Percentiles rank a stretch among this genome's conserved stretches.
phyloP scores from a whole-genome alignment of 176 grass and related monocot genomes.

The Aegilops umbellulata region DNA sequence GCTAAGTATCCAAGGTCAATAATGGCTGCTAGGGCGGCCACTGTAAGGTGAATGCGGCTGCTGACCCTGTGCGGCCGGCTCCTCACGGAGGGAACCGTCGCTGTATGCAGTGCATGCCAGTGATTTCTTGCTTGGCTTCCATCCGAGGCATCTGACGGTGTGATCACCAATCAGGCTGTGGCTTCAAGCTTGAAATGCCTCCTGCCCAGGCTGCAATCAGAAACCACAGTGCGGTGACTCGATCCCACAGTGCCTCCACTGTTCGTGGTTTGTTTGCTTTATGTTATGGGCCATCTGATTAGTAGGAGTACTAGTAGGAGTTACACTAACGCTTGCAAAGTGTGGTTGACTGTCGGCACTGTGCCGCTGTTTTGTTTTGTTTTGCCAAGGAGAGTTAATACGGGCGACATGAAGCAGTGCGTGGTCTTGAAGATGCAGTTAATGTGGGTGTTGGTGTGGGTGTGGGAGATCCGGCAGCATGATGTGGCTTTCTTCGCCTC shows the following conservation, averaged over 20 bases:
- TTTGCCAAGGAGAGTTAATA: conserved; percentile 7
- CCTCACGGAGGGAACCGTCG: not conserved
- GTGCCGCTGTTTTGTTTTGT: not conserved
- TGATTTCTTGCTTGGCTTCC: conserved; percentile 27
- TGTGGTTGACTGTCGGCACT: not conserved
- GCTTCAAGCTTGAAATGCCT: conserved; percentile 30
- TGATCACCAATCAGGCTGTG: conserved; percentile 9
- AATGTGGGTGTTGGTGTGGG: conserved; percentile 27
- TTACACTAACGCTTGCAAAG: not conserved
- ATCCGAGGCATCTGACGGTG: conserved; percentile 13
- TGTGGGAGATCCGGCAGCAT: conserved; percentile 8
- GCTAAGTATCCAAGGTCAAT: not conserved
- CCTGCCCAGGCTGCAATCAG: not conserved
- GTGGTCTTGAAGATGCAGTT: conserved; percentile 16
- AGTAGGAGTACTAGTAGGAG: not conserved
- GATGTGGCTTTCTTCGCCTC: conserved; percentile 29
- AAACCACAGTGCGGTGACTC: not conserved
- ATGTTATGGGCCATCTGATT: not conserved
- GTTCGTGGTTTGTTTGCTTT: not conserved
- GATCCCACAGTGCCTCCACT: not conserved
- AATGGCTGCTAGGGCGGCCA: not conserved
- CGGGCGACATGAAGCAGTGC: not conserved
- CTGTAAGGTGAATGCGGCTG: not conserved
- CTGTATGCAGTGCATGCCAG: not conserved
- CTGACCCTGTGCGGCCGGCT: not conserved